Evolutionary conservation across 2,329 filamentous ascomycete genomes (phyloP).

Genomic region (Cytospora schulzeri): DNA sequence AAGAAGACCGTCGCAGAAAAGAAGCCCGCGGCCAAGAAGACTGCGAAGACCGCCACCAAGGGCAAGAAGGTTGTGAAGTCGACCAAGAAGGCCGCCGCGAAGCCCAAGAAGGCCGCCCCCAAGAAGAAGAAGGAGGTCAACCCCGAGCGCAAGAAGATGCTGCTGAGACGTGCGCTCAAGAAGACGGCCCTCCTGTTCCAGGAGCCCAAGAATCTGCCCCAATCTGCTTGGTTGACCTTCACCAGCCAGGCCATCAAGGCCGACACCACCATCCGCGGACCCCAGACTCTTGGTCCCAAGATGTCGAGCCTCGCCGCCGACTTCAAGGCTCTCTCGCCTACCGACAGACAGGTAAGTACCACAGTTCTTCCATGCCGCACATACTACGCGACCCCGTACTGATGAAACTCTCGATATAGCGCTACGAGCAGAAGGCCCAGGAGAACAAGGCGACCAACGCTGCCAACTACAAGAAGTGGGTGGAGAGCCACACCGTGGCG

Average conservation of each 20-base stretch:
- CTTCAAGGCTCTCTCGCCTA: constrained; percentile 45
- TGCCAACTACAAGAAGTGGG: constrained; percentile 48
- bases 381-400: neutral
- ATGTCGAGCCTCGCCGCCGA: constrained; percentile 35
- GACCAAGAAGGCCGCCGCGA: constrained; percentile 16
- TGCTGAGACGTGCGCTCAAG: constrained; percentile 42
- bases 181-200: constrained; percentile 43
- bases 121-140: constrained; percentile 40
- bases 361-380: neutral
- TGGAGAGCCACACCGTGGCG: constrained; percentile 44
- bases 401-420: constrained; percentile 36
- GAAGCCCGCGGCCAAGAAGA: constrained; percentile 32
- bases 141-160: constrained; percentile 42
- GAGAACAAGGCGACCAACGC: constrained; percentile 47
- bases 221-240: constrained; percentile 43
- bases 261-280: neutral
- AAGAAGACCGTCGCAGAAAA: constrained; percentile 28
- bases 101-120: constrained; percentile 27
- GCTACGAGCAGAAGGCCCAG: constrained; percentile 37
- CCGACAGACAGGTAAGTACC: constrained; percentile 48
- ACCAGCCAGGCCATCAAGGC: constrained; percentile 37
- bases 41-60: constrained; percentile 30
- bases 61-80: constrained; percentile 32
- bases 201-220: constrained; percentile 41
- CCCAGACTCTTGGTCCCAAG: constrained; percentile 19